Evolutionary conservation across 108 stramenopile species (phyloP).

Genomic region (Chaetoceros tenuissimus): DNA sequence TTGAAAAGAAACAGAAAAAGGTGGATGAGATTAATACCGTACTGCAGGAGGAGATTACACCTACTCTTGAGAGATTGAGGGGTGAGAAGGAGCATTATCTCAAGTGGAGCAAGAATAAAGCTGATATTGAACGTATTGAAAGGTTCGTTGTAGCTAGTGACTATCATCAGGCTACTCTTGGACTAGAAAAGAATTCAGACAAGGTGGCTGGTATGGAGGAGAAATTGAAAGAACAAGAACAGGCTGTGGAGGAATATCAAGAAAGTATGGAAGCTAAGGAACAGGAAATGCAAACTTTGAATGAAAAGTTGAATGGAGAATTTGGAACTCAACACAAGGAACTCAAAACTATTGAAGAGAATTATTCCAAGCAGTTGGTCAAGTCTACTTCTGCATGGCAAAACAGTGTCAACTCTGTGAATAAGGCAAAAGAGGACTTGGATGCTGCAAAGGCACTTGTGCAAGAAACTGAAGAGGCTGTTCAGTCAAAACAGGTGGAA

Average conservation of each 20-base stretch:
- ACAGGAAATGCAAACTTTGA: slow-evolving; percentile 40
- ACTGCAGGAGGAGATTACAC: slow-evolving; percentile 94
- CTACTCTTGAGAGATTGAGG: slow-evolving; percentile 90
- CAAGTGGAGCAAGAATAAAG: slow-evolving; percentile 90
- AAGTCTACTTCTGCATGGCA: slow-evolving; percentile 81
- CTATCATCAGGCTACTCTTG: slow-evolving; percentile 57
- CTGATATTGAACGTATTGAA: slow-evolving; percentile 92
- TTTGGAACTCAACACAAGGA: slow-evolving; percentile 41
- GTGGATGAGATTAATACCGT: slow-evolving; percentile 94
- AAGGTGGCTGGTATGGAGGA: slow-evolving; percentile 57
- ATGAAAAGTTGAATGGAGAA: slow-evolving; percentile 51
- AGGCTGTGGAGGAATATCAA: slow-evolving; percentile 17
- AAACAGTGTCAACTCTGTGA: slow-evolving; percentile 55
- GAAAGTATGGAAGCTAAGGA: slow-evolving; percentile 51
- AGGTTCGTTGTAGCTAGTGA: slow-evolving; percentile 90
- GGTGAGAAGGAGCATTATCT: slow-evolving; percentile 94
- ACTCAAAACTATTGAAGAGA: slow-evolving; percentile 58
- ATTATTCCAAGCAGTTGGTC: slow-evolving; percentile 89
- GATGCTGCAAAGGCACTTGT: slow-evolving; percentile 50
- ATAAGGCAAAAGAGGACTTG: slow-evolving; percentile 62
- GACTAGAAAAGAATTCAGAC: slow-evolving; percentile 46
- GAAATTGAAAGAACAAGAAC: slow-evolving; percentile 43
- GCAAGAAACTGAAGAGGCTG: slow-evolving; percentile 40
- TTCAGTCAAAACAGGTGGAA: slow-evolving; percentile 49
- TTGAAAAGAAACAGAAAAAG: slow-evolving; percentile 98